Percentiles rank a stretch among this genome's conserved stretches.
These are phyloP conservation scores for Xylariaceae sp. DNA, from an alignment of 2,329 filamentous ascomycete species.

Conservation along the genomic window DNA sequence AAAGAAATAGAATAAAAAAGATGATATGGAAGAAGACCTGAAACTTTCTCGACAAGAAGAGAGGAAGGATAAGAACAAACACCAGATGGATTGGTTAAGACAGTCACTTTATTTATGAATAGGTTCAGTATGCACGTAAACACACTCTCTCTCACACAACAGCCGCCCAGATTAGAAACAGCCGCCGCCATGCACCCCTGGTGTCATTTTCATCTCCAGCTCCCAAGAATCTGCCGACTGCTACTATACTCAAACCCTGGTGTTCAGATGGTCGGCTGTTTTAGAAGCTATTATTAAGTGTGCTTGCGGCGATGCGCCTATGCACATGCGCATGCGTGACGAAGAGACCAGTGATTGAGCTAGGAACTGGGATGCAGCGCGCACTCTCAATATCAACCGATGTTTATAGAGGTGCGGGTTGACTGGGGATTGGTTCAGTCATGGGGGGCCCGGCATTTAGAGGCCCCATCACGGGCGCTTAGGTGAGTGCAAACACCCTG, in stretches of 20 bases:
- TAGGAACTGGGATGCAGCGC: slow-evolving; percentile 11
- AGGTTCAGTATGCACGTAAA: slow-evolving; percentile 12
- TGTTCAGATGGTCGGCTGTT: too few relatives aligned
- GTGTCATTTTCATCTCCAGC: too few relatives aligned
- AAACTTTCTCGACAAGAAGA: not conserved
- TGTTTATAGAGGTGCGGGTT: slow-evolving; percentile 7
- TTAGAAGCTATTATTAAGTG: too few relatives aligned
- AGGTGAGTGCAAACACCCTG: too few relatives aligned
- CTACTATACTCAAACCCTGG: too few relatives aligned
- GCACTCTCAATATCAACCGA: not conserved
- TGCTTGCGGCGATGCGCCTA: slow-evolving; percentile 24
- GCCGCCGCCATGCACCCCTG: too few relatives aligned
- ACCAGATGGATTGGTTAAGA: slow-evolving; percentile 4
- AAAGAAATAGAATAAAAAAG: slow-evolving; percentile 1
- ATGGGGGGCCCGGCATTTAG: not conserved
- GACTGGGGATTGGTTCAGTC: slow-evolving; percentile 20
- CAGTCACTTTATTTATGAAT: too few relatives aligned
- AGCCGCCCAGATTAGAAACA: too few relatives aligned
- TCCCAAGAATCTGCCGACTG: too few relatives aligned
- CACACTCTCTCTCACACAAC: too few relatives aligned
- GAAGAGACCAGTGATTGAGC: slow-evolving; percentile 13
- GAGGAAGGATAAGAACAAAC: slow-evolving; percentile 3
- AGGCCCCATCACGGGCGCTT: not conserved
- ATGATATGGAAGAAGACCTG: slow-evolving; percentile 1
- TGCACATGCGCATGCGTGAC: slow-evolving; percentile 18